Evolutionary conservation across 2,329 filamentous ascomycete species (phyloP).

Genomic region (Apiospora kogelbergensis): DNA sequence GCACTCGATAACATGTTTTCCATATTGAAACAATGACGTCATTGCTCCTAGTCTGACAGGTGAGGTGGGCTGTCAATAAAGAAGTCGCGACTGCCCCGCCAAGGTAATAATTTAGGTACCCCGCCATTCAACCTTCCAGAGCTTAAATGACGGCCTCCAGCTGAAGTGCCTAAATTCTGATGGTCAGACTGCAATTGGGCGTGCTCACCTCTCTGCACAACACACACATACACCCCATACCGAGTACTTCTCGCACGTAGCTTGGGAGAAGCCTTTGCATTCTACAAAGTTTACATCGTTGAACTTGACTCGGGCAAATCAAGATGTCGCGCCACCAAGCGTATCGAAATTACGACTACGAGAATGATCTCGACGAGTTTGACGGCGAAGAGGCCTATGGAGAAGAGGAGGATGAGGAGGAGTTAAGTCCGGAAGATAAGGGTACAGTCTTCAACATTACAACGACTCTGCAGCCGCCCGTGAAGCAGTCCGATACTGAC

Average conservation of each 20-base stretch:
- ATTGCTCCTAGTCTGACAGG: neutral
- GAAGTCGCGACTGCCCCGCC: neutral
- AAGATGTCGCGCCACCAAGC: constrained; percentile 48
- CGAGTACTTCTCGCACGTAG: neutral
- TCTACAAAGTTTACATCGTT: neutral
- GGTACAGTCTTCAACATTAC: constrained; percentile 18
- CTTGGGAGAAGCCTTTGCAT: neutral
- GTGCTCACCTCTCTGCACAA: neutral
- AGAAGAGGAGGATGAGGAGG: constrained; percentile 46
- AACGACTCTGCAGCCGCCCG: neutral
- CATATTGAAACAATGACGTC: neutral
- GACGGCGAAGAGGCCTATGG: constrained; percentile 41
- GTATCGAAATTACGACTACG: constrained; percentile 49
- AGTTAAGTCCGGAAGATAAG: constrained; percentile 36
- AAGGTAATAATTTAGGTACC: neutral
- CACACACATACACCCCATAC: neutral
- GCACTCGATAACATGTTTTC: neutral
- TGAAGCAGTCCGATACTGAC: neutral
- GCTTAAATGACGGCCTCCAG: neutral
- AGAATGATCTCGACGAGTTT: constrained; percentile 52
- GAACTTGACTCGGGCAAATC: neutral
- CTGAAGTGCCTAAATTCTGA: neutral
- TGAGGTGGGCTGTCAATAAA: neutral
- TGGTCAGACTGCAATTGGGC: neutral
- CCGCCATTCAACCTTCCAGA: neutral